Conservation (phyloP, 345 rosid species). For the Eucalyptus tenuipes region DNA sequence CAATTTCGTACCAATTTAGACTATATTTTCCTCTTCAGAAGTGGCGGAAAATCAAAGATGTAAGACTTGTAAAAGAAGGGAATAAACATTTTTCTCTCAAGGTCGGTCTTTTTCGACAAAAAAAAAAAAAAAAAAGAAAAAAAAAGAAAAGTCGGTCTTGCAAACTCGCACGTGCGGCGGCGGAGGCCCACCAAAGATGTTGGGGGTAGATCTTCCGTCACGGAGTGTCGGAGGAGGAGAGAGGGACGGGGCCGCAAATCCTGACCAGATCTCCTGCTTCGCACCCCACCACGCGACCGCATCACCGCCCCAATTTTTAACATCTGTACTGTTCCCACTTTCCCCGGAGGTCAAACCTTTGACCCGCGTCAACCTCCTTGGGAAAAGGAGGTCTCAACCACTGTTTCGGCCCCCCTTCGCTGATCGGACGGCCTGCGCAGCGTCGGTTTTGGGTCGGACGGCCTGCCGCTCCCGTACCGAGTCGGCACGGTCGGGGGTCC, state of each 20-base stretch:
- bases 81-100: background rate
- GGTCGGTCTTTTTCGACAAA: background rate
- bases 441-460: background rate
- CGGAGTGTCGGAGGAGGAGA: background rate
- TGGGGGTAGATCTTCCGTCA: background rate
- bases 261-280: background rate
- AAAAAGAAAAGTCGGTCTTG: background rate
- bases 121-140: too few relatives aligned
- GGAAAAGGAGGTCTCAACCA: background rate
- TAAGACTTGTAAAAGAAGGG: background rate
- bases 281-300: background rate
- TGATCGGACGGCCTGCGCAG: background rate
- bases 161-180: background rate
- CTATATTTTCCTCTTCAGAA: background rate
- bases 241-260: background rate
- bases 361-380: background rate
- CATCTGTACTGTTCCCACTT: background rate
- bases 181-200: background rate
- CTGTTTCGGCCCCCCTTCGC: background rate
- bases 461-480: background rate
- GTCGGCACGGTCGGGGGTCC: background rate
- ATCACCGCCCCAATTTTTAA: background rate
- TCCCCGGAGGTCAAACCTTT: background rate
- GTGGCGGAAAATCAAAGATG: background rate
- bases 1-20: background rate